These are phyloP conservation scores for Colletotrichum liaoningense DNA, from an alignment of 2,329 filamentous ascomycete species.

Conservation along the genomic window DNA sequence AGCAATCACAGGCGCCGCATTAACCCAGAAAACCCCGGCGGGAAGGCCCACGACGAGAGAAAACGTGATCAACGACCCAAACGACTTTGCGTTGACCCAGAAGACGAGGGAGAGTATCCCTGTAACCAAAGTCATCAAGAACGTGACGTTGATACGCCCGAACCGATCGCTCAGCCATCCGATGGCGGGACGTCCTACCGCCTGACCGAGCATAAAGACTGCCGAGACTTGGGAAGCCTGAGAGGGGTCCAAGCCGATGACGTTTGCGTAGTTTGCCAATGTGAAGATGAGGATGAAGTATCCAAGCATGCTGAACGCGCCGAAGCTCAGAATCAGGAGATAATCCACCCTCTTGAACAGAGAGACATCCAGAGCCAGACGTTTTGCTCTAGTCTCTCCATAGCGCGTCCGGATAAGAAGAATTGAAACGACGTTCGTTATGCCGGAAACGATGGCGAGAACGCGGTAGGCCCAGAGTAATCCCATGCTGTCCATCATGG, in stretches of 20 bases:
- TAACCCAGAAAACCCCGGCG: too few species aligned
- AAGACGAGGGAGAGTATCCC: too few species aligned
- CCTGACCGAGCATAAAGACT: neutral
- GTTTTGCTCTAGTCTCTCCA: neutral
- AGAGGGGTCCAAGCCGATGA: neutral
- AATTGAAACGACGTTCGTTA: slow-evolving; percentile 43
- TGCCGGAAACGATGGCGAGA: slow-evolving; percentile 46
- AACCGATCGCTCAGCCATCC: neutral
- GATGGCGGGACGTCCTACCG: neutral
- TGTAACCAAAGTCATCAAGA: too few species aligned
- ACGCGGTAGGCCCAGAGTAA: slow-evolving; percentile 51
- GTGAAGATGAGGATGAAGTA: neutral
- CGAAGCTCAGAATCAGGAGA: neutral
- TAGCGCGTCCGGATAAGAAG: slow-evolving; percentile 41
- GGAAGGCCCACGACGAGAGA: too few species aligned
- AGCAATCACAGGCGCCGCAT: too few species aligned
- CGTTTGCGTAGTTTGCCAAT: neutral
- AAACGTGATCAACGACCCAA: too few species aligned
- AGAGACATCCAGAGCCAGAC: neutral
- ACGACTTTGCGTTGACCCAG: too few species aligned
- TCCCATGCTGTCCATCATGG: slow-evolving; percentile 48
- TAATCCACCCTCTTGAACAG: neutral
- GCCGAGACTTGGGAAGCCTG: neutral
- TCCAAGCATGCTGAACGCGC: neutral
- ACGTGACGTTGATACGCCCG: neutral